A percentile compares a stretch with the other conserved stretches of the same genome.
Evolutionary conservation across 1,284 basidiomycete species (phyloP).

Genomic region (Abortiporus biennis): DNA sequence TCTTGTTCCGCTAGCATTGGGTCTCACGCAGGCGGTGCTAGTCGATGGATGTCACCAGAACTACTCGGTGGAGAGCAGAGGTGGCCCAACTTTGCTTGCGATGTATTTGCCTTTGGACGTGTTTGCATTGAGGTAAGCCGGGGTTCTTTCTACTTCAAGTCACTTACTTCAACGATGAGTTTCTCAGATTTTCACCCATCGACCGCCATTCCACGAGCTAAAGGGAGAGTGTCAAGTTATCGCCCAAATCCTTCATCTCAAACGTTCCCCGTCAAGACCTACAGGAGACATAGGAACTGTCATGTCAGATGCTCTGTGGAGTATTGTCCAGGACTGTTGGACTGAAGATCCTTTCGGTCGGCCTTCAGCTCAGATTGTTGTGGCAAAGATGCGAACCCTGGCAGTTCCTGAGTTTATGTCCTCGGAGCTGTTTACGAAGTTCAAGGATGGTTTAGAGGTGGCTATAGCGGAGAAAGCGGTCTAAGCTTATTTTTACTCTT

Average conservation of each 20-base stretch:
- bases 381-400: too few species aligned
- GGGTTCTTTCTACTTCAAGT: too few species aligned
- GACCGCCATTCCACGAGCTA: not conserved
- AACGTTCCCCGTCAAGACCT: not conserved
- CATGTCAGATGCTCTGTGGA: not conserved
- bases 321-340: not conserved
- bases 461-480: too few species aligned
- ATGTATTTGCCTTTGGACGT: slow-evolving; percentile 5
- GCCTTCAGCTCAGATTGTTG: too few species aligned
- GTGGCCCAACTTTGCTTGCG: slow-evolving; percentile 1
- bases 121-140: slow-evolving; percentile 8
- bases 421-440: too few species aligned
- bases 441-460: too few species aligned
- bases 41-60: slow-evolving; percentile 16
- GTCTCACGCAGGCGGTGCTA: slow-evolving; percentile 9
- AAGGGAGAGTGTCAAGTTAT: not conserved
- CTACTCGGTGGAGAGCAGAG: not conserved
- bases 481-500: too few species aligned
- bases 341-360: not conserved
- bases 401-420: too few species aligned
- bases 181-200: not conserved
- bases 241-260: not conserved
- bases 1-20: slow-evolving; percentile 3
- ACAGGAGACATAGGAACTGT: not conserved
- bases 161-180: too few species aligned